Evolutionary conservation across 164 flowering plant species (phyloP), one percentile per base, ranked within the genome.

Genomic region (Buxus sempervirens): DNA sequence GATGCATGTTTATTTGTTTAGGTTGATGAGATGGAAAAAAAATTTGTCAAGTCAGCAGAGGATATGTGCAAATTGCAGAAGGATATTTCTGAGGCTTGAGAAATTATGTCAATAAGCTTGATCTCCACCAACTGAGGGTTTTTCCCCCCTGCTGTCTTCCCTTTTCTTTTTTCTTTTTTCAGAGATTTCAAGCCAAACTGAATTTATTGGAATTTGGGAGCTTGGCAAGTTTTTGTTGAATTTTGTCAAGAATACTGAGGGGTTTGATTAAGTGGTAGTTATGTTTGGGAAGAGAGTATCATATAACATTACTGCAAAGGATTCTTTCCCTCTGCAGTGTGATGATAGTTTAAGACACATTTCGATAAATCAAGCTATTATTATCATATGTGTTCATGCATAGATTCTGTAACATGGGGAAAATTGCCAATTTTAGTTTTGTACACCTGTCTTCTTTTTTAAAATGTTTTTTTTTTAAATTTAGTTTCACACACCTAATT

Each of bases 31-130:
- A 53, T 90, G 79, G 90, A 94, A 0, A 95, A 92, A 73, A 92
- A 92, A 73, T 92, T 70, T 72, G 72, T 88, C 62, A 95, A 90
- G 78, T 76, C 94, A 22, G 93, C 96, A 0, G 98, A 92, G 45
- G 97, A 92, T 60, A 78, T 87, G 84, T 95, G 96, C 84, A 95
- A 95, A 78, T 82, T 84, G 84, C 97, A 92, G 80, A 95, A 92
- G 76, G 98, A 95, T 74, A 90, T 95, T 18, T 68, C 70, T 58
- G 65, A 67, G 58, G 82, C 85, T 62, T 90, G 62, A 77, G 48
- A 42, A 53, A 54, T 57, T 26, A 27, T 61, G 45, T 57, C 36
- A 25, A 27, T 25, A 57, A 9, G 26, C 24, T 6, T 54, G 4
- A 32, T 27, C 22, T 60, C 27, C 19, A 15, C 22, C 23, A 27